Conservation (phyloP, 139 green algal genomes). For the Micromonas pusilla region DNA sequence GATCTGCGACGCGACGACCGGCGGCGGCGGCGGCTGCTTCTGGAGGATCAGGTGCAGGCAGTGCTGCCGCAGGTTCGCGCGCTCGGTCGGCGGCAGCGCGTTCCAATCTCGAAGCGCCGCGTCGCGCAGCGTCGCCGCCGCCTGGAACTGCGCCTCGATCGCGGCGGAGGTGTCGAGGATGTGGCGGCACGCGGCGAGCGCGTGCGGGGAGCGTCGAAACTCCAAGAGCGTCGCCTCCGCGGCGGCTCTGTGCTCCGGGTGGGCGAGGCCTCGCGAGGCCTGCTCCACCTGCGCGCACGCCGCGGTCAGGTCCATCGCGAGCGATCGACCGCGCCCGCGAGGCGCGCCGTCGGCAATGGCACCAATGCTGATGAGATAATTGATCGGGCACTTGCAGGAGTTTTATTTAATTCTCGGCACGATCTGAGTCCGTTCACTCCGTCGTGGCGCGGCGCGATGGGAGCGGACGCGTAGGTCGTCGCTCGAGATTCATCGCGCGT, state of each 20-base stretch:
- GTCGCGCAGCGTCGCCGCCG: conserved; percentile 51
- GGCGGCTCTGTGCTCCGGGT: not conserved
- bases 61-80: conserved; percentile 42
- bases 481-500: too few relatives aligned
- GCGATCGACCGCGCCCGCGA: too few relatives aligned
- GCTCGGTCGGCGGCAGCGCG: conserved; percentile 13
- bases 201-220: conserved; percentile 42
- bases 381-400: too few relatives aligned
- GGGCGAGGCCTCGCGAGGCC: not conserved
- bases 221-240: conserved; percentile 50
- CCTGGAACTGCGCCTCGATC: conserved; percentile 43
- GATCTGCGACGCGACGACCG: conserved; percentile 40
- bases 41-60: conserved; percentile 45
- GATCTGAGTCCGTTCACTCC: too few relatives aligned
- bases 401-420: too few relatives aligned
- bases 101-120: conserved; percentile 55
- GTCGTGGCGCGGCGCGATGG: too few relatives aligned
- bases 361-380: too few relatives aligned
- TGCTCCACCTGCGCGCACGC: not conserved
- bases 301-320: not conserved
- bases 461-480: too few relatives aligned
- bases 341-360: too few relatives aligned
- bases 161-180: conserved; percentile 39
- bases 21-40: conserved; percentile 21
- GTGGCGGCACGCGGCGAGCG: conserved; percentile 47